Evolutionary conservation across 164 flowering plant species (phyloP), one percentile per base, ranked within the genome.

Genomic region (Magnolia kwangsiensis): DNA sequence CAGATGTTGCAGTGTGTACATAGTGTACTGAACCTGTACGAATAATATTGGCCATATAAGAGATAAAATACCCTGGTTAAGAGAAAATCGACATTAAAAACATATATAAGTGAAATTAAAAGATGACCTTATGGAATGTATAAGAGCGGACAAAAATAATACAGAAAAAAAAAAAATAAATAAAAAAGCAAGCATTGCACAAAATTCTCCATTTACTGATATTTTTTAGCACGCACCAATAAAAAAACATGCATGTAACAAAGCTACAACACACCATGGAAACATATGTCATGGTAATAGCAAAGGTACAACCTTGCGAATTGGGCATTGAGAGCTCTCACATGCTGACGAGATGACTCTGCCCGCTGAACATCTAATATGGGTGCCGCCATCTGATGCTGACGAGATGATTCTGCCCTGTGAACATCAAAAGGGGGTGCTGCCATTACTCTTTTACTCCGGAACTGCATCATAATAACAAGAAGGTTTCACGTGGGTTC

Each of bases 301-400:
- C 10, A 31, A 51, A 82, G 61, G 5, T 45, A 51, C 65, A 75
- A 96, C 99, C 97, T 91, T 73, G 97, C 97, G 75, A 96, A 96
- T 74, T 93, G 97, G 75, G 86, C 84, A 81, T 96, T 96, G 82
- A 96, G 95, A 79, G 98, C 99, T 84, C 93, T 89, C 75, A 96
- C 99, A 82, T 96, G 80, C 89, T 86, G 97, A 50, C 77, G 87
- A 69, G 97, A 88, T 37, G 81, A 87, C 79, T 85, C 90, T 16
- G 88, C 85, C 78, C 84, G 82, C 67, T 78, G 84, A 55, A 63
- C 75, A 81, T 87, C 92, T 81, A 89, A 85, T 7, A 81, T 72
- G 37, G 92, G 83, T 74, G 87, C 91, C 45, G 71, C 87, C 82
- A 86, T 72, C 68, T 83, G 23, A 75, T 72, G 96, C 87, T 86